These are phyloP conservation scores for Isatis lusitanica DNA, from an alignment of 441 rosid species.

Conservation along the genomic window DNA sequence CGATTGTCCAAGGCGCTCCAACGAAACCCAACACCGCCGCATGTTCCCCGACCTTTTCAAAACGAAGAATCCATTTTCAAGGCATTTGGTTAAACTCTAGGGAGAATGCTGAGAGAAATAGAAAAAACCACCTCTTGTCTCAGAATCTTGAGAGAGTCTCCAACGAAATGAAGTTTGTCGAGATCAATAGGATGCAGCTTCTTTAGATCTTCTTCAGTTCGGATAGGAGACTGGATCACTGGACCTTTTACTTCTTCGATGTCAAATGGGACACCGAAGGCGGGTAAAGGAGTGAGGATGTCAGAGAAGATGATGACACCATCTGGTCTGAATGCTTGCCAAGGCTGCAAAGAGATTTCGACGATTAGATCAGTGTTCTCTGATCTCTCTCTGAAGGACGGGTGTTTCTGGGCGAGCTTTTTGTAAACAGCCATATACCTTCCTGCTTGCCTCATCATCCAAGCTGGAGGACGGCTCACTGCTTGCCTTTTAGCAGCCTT, in stretches of 20 bases:
- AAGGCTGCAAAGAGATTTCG: slow-evolving; percentile 94
- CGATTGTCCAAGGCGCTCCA: slow-evolving; percentile 97
- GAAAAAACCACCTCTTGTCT: slow-evolving; percentile 66
- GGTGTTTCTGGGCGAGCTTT: slow-evolving; percentile 88
- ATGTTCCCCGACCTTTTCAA: slow-evolving; percentile 63
- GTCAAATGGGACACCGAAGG: slow-evolving; percentile 92
- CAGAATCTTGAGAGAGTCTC: slow-evolving; percentile 74
- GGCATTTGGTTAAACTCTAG: background rate
- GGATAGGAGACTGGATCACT: slow-evolving; percentile 73
- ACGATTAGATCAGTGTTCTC: slow-evolving; percentile 93
- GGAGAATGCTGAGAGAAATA: background rate
- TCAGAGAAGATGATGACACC: slow-evolving; percentile 96
- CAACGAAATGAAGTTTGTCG: slow-evolving; percentile 69
- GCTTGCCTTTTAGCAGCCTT: slow-evolving; percentile 88
- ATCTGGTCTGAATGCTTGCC: slow-evolving; percentile 90
- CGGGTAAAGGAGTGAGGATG: slow-evolving; percentile 92
- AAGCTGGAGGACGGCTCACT: slow-evolving; percentile 85
- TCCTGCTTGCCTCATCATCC: slow-evolving; percentile 99
- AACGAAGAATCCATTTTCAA: slow-evolving; percentile 10
- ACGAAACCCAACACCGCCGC: slow-evolving; percentile 90
- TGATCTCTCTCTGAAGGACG: slow-evolving; percentile 90
- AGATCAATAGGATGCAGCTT: slow-evolving; percentile 76
- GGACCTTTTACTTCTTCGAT: slow-evolving; percentile 91
- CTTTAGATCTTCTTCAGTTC: slow-evolving; percentile 67
- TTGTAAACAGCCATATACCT: slow-evolving; percentile 95